A percentile compares a stretch with the other conserved stretches of the same genome.
phyloP scores from a whole-genome alignment of 495 filamentous ascomycete genomes.

The Hypomontagnella monticulosa region DNA sequence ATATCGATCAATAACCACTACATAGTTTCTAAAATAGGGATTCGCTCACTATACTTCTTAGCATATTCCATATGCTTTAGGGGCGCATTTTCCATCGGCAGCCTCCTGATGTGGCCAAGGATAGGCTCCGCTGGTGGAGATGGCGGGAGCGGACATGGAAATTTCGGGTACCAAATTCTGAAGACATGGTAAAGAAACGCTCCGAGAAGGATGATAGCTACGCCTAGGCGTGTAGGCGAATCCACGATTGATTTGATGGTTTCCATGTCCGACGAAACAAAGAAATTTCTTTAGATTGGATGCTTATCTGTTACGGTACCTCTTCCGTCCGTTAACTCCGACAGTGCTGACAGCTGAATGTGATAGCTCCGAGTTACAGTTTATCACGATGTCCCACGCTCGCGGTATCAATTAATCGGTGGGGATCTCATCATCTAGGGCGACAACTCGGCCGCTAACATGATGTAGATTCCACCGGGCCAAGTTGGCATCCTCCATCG shows the following conservation, averaged over 20 bases:
- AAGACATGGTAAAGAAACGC: constrained; percentile 19
- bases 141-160: constrained; percentile 49
- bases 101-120: constrained; percentile 53
- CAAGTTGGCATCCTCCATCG: too few species aligned
- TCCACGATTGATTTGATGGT: constrained; percentile 13
- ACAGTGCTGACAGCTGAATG: too few species aligned
- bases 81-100: constrained; percentile 53
- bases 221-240: constrained; percentile 16
- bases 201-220: constrained; percentile 1
- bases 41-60: constrained; percentile 49
- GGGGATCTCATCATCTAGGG: too few species aligned
- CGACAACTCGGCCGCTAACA: too few species aligned
- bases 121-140: constrained; percentile 53
- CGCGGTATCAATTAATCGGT: too few species aligned
- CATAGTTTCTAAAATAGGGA: not conserved
- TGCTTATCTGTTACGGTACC: not conserved
- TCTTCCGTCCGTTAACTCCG: too few species aligned
- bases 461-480: too few species aligned
- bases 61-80: constrained; percentile 54
- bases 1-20: constrained; percentile 10
- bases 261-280: constrained; percentile 20
- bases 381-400: too few species aligned
- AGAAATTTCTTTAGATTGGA: not conserved
- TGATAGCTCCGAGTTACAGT: too few species aligned
- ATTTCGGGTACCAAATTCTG: constrained; percentile 18